These are phyloP conservation scores for Populus hybrid DNA, from an alignment of 441 rosid genomes.

Conservation along the genomic window DNA sequence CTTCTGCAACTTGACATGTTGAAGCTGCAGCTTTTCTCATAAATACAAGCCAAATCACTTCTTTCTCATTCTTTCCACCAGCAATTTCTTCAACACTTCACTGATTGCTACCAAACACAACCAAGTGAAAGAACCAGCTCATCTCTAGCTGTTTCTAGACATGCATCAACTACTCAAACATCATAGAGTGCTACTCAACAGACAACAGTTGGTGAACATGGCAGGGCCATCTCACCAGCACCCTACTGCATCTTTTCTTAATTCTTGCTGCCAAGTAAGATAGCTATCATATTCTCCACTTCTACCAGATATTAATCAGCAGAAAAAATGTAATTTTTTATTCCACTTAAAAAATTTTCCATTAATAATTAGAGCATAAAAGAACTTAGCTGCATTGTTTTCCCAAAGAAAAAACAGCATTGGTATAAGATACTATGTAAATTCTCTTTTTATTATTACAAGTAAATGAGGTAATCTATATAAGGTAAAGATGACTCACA, in stretches of 20 bases:
- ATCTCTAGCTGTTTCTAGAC: neutral
- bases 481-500: slow-evolving; percentile 47
- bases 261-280: neutral
- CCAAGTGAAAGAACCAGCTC: neutral
- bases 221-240: neutral
- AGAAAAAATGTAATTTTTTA: neutral
- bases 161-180: neutral
- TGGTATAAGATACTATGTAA: neutral
- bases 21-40: neutral
- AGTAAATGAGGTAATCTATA: neutral
- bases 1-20: neutral
- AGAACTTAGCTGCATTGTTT: neutral
- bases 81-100: neutral
- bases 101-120: neutral
- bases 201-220: neutral
- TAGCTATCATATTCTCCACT: neutral
- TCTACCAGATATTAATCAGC: neutral
- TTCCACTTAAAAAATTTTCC: neutral
- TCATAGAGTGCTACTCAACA: neutral
- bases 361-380: neutral
- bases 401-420: neutral
- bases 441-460: neutral
- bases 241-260: neutral
- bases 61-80: neutral
- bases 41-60: neutral